Conservation (phyloP, 306 rosid species). For the Benincasa hispida region DNA sequence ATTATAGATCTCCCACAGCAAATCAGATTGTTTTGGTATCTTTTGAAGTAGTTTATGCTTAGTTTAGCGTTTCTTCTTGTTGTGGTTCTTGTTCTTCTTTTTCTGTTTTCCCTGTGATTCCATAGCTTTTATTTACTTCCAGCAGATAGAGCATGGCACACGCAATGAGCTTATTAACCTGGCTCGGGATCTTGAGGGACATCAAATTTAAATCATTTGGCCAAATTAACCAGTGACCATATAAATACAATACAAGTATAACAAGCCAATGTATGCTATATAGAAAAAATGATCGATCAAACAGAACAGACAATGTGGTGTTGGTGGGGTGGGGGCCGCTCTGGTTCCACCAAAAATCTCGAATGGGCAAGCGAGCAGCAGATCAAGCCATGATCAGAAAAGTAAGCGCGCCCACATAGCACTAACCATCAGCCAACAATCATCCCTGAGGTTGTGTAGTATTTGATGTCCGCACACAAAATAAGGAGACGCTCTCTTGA, state of each 20-base stretch:
- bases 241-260: background rate
- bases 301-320: background rate
- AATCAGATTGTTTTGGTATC: background rate
- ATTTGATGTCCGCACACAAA: background rate
- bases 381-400: background rate
- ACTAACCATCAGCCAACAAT: background rate
- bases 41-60: background rate
- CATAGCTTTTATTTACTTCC: background rate
- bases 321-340: background rate
- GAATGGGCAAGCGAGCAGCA: background rate
- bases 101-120: background rate
- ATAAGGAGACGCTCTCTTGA: background rate
- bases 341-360: background rate
- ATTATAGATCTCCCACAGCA: background rate
- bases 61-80: background rate
- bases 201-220: background rate
- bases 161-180: background rate
- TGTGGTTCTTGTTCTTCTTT: background rate
- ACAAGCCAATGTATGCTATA: background rate
- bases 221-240: background rate
- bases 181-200: background rate
- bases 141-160: background rate
- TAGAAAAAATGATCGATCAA: background rate
- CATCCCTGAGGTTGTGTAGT: background rate
- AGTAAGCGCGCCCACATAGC: background rate